phyloP scores from a whole-genome alignment of 2,329 filamentous ascomycete species.

The Calonectria crousiana region DNA sequence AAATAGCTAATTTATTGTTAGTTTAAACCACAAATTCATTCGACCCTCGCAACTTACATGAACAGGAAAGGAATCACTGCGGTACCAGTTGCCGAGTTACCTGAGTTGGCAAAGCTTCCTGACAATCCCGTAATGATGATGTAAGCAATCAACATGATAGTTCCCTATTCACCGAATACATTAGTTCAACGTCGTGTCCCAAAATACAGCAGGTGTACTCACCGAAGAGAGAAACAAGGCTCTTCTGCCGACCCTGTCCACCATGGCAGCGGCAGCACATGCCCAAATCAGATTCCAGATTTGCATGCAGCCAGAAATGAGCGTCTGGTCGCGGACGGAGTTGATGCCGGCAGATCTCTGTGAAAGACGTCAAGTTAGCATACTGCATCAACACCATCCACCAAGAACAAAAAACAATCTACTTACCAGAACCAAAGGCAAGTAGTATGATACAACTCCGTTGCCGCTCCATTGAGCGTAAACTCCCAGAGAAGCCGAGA shows the following conservation, averaged over 20 bases:
- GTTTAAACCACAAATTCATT: background rate
- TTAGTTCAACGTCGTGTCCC: background rate
- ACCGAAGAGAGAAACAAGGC: constrained; percentile 12
- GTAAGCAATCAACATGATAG: constrained; percentile 18
- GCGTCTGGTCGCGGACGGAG: constrained; percentile 39
- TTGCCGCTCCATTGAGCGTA: constrained; percentile 45
- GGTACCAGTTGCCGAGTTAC: constrained; percentile 3
- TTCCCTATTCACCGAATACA: constrained; percentile 2
- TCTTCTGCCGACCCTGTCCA: constrained; percentile 14
- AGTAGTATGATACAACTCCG: constrained; percentile 54
- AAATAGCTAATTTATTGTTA: constrained; percentile 44
- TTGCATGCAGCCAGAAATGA: constrained; percentile 20
- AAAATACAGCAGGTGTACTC: background rate
- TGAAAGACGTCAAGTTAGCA: background rate
- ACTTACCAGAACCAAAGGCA: constrained; percentile 48
- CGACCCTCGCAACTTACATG: background rate
- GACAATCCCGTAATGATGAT: constrained; percentile 23
- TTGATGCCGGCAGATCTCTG: constrained; percentile 50
- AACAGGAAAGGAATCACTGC: constrained; percentile 7
- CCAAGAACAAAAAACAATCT: background rate
- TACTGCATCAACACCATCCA: background rate
- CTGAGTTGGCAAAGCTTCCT: constrained; percentile 12
- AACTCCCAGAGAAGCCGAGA: constrained; percentile 41
- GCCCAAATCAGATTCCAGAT: constrained; percentile 23
- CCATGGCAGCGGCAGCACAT: background rate